Evolutionary conservation across 225 moss, liverwort and hornwort genomes (phyloP).

Genomic region (Rhytidiadelphus loreus): DNA sequence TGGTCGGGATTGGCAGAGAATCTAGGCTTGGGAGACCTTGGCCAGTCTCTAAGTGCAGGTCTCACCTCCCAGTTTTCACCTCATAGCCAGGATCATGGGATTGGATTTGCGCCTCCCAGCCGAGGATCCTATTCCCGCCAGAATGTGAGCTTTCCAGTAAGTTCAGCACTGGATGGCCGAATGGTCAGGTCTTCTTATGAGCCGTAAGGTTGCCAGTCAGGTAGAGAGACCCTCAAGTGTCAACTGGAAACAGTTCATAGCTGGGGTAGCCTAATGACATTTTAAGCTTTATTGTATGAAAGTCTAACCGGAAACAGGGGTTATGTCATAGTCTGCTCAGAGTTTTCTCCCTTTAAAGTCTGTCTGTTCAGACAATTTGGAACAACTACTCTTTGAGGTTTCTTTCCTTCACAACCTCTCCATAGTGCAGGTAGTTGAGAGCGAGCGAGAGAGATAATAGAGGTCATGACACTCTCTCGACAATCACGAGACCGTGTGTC

Average conservation of each 20-base stretch:
- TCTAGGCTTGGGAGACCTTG: conserved; percentile 37
- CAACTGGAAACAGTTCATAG: not conserved
- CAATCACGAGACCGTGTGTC: conserved; percentile 5
- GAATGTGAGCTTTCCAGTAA: conserved; percentile 29
- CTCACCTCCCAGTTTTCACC: conserved; percentile 29
- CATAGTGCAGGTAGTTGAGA: conserved; percentile 6
- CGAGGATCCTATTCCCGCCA: conserved; percentile 23
- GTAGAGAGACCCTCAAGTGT: not conserved
- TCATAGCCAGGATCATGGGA: conserved; percentile 29
- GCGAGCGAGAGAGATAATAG: not conserved
- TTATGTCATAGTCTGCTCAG: conserved; percentile 20
- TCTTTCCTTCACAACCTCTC: conserved; percentile 4
- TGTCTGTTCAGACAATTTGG: conserved; percentile 30
- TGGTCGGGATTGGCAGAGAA: conserved; percentile 48
- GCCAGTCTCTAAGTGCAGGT: conserved; percentile 29
- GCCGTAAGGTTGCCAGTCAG: conserved; percentile 11
- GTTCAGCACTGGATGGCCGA: conserved; percentile 45
- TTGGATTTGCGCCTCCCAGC: conserved; percentile 26
- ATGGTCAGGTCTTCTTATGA: conserved; percentile 55
- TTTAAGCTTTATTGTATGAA: conserved; percentile 2
- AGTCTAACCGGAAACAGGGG: conserved; percentile 11
- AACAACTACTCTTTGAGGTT: conserved; percentile 19
- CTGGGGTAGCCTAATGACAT: conserved; percentile 11
- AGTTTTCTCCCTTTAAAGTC: conserved; percentile 33
- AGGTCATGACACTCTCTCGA: not conserved